Evolutionary conservation across 2,329 filamentous ascomycete genomes (phyloP).

Genomic region (Aspergillus tubingensis): DNA sequence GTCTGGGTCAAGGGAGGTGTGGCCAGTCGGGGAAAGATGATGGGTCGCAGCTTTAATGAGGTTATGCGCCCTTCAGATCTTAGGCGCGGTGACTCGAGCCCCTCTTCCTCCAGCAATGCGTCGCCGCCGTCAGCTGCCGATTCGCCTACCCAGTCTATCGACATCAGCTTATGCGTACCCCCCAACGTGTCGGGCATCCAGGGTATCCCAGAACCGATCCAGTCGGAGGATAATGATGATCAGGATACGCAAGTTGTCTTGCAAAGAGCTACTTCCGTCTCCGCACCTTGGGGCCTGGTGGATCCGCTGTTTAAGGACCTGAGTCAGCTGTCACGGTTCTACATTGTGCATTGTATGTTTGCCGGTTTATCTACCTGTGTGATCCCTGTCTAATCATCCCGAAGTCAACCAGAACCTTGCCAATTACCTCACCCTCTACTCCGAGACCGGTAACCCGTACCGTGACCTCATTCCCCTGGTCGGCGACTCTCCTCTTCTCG

Average conservation of each 20-base stretch:
- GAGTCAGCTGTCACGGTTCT: constrained; percentile 46
- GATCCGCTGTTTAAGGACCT: constrained; percentile 53
- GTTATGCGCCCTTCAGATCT: constrained; percentile 18
- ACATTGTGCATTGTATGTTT: constrained; percentile 48
- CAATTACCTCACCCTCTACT: constrained; percentile 51
- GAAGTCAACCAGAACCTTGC: constrained; percentile 44
- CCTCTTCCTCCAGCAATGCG: background rate
- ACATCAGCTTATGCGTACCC: background rate
- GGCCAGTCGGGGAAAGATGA: constrained; percentile 51
- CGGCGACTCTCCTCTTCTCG: constrained; percentile 47
- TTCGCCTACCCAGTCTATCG: background rate
- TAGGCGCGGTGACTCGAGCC: background rate
- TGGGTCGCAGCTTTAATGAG: constrained; percentile 55
- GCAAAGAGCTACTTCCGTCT: constrained; percentile 17
- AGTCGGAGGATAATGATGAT: background rate
- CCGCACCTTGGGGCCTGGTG: constrained; percentile 43
- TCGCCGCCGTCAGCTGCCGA: background rate
- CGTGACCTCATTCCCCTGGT: constrained; percentile 52
- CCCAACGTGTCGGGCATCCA: background rate
- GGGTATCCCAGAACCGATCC: background rate
- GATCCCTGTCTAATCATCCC: constrained; percentile 19
- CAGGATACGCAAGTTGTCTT: background rate
- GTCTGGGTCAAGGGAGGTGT: constrained; percentile 48
- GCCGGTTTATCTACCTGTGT: background rate
- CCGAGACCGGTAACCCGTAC: constrained; percentile 50